Base-by-base conservation (phyloP, 1,139 yeast species). In the Sugiyamaella castrensis region DNA sequence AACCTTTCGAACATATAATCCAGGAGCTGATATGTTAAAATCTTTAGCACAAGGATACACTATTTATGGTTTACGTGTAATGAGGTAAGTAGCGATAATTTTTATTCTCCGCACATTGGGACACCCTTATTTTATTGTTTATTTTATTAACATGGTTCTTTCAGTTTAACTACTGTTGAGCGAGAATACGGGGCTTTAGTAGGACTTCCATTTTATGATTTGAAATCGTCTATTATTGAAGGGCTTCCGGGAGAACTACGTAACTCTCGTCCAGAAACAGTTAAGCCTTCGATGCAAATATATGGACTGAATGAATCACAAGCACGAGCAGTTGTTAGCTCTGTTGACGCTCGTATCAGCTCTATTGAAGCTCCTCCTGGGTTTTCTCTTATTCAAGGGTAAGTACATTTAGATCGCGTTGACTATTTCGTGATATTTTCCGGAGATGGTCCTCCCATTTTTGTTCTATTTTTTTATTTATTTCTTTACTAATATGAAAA, bases 331-430 rank as follows among this genome's bases (percentile, higher is more conserved):
- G 87, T 92, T 51, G 73, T 83, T 30, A 87, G 91, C 1, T 78
- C 96, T 0, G 79, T 81, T 40, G 45, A 40, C 15, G 66, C 72
- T 27, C 74, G n/a, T 51, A 73, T 83, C 30, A 87, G 91, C 1
- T 78, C 96, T 0, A 80, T 81, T 40, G 45, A 40, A 26, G 66
- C 72, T 27, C 74, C 79, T 8, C 73, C 72, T 2, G 99, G 98
- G 0, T 88, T 94, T 64, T 84, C 95, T 0, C 73, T 92, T 46
- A 89, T 92, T 65, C 98, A 92, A 70, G 99, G 98, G 65, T 61
- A 55, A 31, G 64, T 49, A 30, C 41, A 30, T 32, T 15, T 30
- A 26, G 15, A 15, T n/a, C n/a, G n/a, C n/a, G n/a, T n/a, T n/a
- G n/a, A n/a, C n/a, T n/a, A n/a, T n/a, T n/a, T n/a, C n/a, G n/a